These are phyloP conservation scores for Punctularia strigosozonata DNA, from an alignment of 768 basidiomycete genomes.

Conservation along the genomic window DNA sequence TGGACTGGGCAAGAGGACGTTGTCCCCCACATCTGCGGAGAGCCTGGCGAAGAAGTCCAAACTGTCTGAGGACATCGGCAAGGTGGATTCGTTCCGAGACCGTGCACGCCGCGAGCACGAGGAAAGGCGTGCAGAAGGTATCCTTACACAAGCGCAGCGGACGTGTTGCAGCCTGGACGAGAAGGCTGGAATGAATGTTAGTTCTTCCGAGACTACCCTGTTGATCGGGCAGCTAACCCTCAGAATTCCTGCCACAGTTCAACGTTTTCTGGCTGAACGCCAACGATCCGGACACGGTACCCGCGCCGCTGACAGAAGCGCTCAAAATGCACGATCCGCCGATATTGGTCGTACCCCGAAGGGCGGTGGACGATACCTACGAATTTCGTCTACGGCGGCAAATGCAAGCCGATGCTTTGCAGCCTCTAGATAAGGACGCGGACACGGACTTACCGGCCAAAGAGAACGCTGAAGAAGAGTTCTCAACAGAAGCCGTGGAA, in stretches of 20 bases:
- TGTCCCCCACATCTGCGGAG: conserved; percentile 51
- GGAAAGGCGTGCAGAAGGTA: conserved; percentile 60
- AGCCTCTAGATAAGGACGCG: conserved; percentile 25
- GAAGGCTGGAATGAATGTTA: conserved; percentile 50
- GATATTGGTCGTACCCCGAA: conserved; percentile 7
- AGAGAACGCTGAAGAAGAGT: conserved; percentile 19
- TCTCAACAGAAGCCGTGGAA: conserved; percentile 44
- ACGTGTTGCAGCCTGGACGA: conserved; percentile 74
- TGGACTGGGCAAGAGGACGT: conserved; percentile 54
- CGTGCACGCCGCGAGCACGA: conserved; percentile 65
- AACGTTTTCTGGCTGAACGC: conserved; percentile 76
- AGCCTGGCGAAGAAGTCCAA: conserved; percentile 65
- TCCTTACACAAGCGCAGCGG: conserved; percentile 57
- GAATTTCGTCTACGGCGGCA: conserved; percentile 52
- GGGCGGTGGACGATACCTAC: conserved; percentile 17
- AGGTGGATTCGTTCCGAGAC: conserved; percentile 56
- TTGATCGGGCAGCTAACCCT: conserved; percentile 2
- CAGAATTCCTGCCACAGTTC: conserved; percentile 38
- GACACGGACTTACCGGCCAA: conserved; percentile 23
- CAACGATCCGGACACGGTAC: conserved; percentile 49
- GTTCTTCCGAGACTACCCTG: conserved; percentile 15
- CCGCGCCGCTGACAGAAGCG: conserved; percentile 49
- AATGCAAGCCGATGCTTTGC: conserved; percentile 67
- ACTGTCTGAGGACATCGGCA: conserved; percentile 39
- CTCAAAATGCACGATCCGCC: conserved; percentile 29